These are phyloP conservation scores for Phytophthora colocasiae DNA, from an alignment of 352 stramenopile genomes.

Conservation along the genomic window DNA sequence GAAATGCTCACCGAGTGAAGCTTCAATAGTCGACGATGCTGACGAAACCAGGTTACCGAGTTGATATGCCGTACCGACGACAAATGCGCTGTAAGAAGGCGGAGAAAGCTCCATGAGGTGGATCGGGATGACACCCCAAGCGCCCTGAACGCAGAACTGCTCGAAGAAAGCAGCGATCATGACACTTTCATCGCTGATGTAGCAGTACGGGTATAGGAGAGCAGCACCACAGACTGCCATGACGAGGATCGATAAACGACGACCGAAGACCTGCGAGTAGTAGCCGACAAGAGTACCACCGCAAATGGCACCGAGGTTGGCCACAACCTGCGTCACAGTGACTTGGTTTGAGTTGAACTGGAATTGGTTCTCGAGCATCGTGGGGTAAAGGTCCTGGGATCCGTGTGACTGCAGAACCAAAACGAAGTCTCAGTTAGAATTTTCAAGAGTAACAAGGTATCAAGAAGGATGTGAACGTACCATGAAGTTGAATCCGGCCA, in stretches of 20 bases:
- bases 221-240: constrained; percentile 40
- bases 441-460: background rate
- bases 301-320: constrained; percentile 56
- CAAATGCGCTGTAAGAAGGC: constrained; percentile 55
- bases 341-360: constrained; percentile 54
- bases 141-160: constrained; percentile 52
- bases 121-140: constrained; percentile 55
- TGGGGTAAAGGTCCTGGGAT: constrained; percentile 61
- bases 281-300: constrained; percentile 60
- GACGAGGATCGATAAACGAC: constrained; percentile 51
- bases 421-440: constrained; percentile 8
- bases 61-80: constrained; percentile 61
- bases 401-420: constrained; percentile 42
- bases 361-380: constrained; percentile 57
- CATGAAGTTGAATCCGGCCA: constrained; percentile 61
- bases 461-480: constrained; percentile 14
- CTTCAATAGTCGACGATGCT: constrained; percentile 59
- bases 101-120: constrained; percentile 63
- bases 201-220: constrained; percentile 62
- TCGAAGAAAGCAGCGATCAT: constrained; percentile 56
- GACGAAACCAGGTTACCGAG: constrained; percentile 67
- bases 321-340: constrained; percentile 55
- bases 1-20: constrained; percentile 52
- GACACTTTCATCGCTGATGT: constrained; percentile 34
- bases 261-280: constrained; percentile 63